A percentile compares a stretch with the other conserved stretches of the same genome.
Conservation (phyloP, 108 stramenopile genomes). For the Discostella stelligeroides region DNA sequence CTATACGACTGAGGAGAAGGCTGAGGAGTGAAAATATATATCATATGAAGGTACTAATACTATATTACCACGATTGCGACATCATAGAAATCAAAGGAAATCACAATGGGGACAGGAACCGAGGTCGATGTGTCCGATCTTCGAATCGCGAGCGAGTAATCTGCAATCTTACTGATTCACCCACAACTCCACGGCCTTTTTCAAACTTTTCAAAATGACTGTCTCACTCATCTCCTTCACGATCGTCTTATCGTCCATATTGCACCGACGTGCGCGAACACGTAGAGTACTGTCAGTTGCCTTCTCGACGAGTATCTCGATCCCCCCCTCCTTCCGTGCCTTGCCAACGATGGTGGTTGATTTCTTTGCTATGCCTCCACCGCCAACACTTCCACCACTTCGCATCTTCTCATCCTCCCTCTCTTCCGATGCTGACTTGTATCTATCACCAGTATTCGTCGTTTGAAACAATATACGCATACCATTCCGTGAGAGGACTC, state of each 20-base stretch:
- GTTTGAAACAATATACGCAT: conserved; percentile 69
- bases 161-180: background rate
- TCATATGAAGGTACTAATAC: too few relatives aligned
- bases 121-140: too few relatives aligned
- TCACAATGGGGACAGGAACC: too few relatives aligned
- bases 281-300: conserved; percentile 52
- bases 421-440: conserved; percentile 70
- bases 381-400: conserved; percentile 3
- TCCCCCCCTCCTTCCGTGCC: conserved; percentile 16
- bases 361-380: background rate
- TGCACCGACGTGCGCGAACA: conserved; percentile 79
- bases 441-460: conserved; percentile 74
- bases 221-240: conserved; percentile 82
- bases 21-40: too few relatives aligned
- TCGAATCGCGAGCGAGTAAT: too few relatives aligned
- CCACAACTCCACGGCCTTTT: conserved; percentile 70
- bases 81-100: too few relatives aligned
- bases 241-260: conserved; percentile 69
- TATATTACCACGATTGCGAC: too few relatives aligned
- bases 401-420: conserved; percentile 46
- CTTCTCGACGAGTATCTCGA: conserved; percentile 78
- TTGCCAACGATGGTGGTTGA: conserved; percentile 1
- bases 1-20: too few relatives aligned
- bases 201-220: conserved; percentile 66
- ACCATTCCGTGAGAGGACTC: conserved; percentile 52